These are phyloP conservation scores for Trichophyton schoenleinii DNA, from an alignment of 2,329 filamentous ascomycete species.

Conservation along the genomic window DNA sequence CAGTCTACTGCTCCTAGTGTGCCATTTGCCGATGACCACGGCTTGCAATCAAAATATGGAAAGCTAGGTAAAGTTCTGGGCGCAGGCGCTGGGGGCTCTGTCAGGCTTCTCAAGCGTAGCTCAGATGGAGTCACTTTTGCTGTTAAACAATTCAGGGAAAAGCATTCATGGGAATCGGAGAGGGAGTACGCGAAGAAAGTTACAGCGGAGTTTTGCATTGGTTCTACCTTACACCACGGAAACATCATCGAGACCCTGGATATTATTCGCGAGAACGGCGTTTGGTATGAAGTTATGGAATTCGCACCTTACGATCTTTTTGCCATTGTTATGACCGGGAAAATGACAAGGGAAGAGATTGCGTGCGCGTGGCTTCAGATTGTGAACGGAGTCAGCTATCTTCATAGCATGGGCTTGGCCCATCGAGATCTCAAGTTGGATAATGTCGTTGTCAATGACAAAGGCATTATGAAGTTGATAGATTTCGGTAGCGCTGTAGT, in stretches of 20 bases:
- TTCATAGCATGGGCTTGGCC: slow-evolving; percentile 88
- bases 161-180: slow-evolving; percentile 85
- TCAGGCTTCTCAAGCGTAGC: slow-evolving; percentile 83
- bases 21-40: slow-evolving; percentile 90
- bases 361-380: slow-evolving; percentile 90
- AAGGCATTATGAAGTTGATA: slow-evolving; percentile 98
- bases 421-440: slow-evolving; percentile 94
- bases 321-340: slow-evolving; percentile 96
- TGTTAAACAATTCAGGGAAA: slow-evolving; percentile 89
- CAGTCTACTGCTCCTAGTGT: slow-evolving; percentile 44
- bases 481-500: slow-evolving; percentile 97
- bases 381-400: slow-evolving; percentile 80
- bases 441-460: slow-evolving; percentile 92
- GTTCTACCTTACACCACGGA: slow-evolving; percentile 89
- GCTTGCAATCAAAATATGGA: slow-evolving; percentile 79
- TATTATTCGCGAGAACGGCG: slow-evolving; percentile 84
- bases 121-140: slow-evolving; percentile 90
- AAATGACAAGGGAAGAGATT: slow-evolving; percentile 86
- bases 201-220: slow-evolving; percentile 95
- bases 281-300: slow-evolving; percentile 99
- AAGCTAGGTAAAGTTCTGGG: slow-evolving; percentile 91
- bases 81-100: slow-evolving; percentile 86
- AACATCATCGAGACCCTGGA: slow-evolving; percentile 98
- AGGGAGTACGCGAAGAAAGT: slow-evolving; percentile 97
- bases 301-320: slow-evolving; percentile 94